Evolutionary conservation across 768 basidiomycete genomes (phyloP), one percentile per base, ranked within the genome.

Genomic region (Lactifluus pinguis): DNA sequence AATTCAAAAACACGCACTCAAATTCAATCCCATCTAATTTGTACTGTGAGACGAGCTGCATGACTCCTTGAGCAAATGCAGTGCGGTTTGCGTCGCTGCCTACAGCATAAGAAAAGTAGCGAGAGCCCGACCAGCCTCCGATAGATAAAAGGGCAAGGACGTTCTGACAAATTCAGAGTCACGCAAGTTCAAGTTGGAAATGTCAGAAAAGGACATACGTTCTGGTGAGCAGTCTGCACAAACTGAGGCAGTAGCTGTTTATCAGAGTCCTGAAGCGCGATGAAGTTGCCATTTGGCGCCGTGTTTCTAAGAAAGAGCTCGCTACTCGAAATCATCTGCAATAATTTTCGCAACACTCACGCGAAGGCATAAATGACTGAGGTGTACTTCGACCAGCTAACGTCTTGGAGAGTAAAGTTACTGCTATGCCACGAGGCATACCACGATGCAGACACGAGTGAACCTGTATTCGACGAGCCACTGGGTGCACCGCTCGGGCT

Each of bases 331-430:
- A 47, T 29, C 29, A 19, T 25, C 29, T 17, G 13, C n/a, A 21
- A 3, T 14, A 38, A 29, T 25, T 14, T 30, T 41, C 29, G 14
- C 21, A 21, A 34, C 6, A 69, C 78, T 71, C 65, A 76, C 77
- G 84, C 87, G 64, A 89, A 88, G 3, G 88, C 79, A 71, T 86
- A 91, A 11, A 81, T 81, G 63, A 87, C 70, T 56, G 82, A 77
- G 2, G 81, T 88, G 72, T 89, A 90, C 72, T 79, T 80, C 4
- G 69, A 68, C 88, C 88, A 91, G 60, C 75, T 76, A 65, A 91
- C 76, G 45, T 79, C 74, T 29, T 76, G 72, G 30, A 85, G 74
- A 0, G 80, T 73, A 65, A 83, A 84, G 0, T 72, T 73, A 36
- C 71, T 65, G 14, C 51, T 62, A 68, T 86, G 83, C 83, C 83